Evolutionary conservation across 1,284 basidiomycete genomes (phyloP).

Genomic region (Pyrrhoderma noxium): DNA sequence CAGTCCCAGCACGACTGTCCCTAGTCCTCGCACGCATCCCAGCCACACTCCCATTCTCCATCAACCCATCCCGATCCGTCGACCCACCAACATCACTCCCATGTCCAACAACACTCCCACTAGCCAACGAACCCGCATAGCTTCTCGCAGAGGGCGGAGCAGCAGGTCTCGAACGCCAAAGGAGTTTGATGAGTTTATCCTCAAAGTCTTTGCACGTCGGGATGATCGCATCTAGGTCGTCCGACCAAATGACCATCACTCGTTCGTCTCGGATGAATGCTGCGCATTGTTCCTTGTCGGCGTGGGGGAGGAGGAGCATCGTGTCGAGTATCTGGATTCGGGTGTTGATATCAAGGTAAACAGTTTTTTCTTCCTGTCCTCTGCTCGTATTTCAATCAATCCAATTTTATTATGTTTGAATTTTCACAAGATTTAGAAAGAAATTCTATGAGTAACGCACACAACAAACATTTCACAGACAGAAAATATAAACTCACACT

Average conservation of each 20-base stretch:
- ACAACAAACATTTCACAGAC: constrained; percentile 7
- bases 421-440: too few species aligned
- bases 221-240: constrained; percentile 64
- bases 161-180: constrained; percentile 61
- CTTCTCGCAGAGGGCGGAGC: constrained; percentile 20
- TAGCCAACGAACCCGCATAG: constrained; percentile 31
- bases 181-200: constrained; percentile 71
- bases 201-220: constrained; percentile 61
- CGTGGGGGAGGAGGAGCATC: constrained; percentile 54
- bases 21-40: constrained; percentile 3
- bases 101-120: constrained; percentile 19
- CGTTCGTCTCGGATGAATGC: constrained; percentile 76
- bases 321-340: constrained; percentile 63
- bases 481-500: too few species aligned
- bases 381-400: too few species aligned
- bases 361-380: too few species aligned
- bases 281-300: constrained; percentile 79
- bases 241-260: constrained; percentile 71
- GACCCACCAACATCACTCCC: constrained; percentile 3
- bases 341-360: constrained; percentile 31
- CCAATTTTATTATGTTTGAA: too few species aligned
- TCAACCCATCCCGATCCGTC: too few species aligned
- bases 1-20: constrained; percentile 1
- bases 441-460: constrained; percentile 14
- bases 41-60: too few species aligned